Evolutionary conservation across 805 yeast species (phyloP).

Genomic region (Ogataea corticis): DNA sequence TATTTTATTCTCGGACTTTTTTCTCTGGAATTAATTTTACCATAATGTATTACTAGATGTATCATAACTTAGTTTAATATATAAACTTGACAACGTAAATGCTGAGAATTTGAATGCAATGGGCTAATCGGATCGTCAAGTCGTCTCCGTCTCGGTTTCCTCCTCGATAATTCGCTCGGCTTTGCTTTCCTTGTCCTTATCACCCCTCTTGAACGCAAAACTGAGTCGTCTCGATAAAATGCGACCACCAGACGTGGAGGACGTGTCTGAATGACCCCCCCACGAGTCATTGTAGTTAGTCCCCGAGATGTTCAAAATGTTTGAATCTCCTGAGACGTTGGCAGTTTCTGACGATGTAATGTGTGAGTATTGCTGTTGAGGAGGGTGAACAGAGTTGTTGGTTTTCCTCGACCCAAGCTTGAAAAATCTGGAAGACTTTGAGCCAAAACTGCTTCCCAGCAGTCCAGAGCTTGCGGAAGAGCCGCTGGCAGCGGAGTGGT

Average conservation of each 20-base stretch:
- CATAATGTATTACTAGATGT: no score
- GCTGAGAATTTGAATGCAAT: not conserved
- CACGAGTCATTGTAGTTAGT: constrained; percentile 2
- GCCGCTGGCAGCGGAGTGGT: not conserved
- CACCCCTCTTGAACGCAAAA: constrained; percentile 34
- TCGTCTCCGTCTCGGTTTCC: constrained; percentile 16
- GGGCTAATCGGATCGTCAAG: not conserved
- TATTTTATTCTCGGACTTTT: no score
- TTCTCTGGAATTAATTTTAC: no score
- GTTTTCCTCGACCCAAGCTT: constrained; percentile 30
- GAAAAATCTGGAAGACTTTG: constrained; percentile 35
- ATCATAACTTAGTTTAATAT: no score
- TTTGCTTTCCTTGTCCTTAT: constrained; percentile 27
- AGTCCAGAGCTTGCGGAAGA: constrained; percentile 13
- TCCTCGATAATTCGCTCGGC: constrained; percentile 22
- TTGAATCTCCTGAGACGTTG: constrained; percentile 5
- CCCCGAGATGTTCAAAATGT: not conserved
- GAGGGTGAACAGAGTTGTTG: constrained; percentile 15
- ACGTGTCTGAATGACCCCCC: constrained; percentile 6
- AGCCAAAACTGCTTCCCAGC: constrained; percentile 26
- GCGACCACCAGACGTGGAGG: constrained; percentile 16
- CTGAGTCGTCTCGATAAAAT: constrained; percentile 30
- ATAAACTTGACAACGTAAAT: not conserved
- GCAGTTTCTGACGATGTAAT: no score
- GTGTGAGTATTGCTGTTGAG: not conserved